Conservation (phyloP, 768 basidiomycete genomes). For the Boletales sp. region DNA sequence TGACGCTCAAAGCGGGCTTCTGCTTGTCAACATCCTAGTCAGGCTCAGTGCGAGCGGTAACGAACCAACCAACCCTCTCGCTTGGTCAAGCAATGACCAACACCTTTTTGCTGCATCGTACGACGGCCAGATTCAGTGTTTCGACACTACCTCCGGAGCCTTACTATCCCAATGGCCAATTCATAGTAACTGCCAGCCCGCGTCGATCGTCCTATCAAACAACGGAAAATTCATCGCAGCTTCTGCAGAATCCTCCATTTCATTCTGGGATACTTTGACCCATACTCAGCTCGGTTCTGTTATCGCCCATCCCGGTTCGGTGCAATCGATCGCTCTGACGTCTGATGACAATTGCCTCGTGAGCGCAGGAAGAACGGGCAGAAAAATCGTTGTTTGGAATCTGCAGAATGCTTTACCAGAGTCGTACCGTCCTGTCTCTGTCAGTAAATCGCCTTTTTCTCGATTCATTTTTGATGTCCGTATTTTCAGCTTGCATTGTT, state of each 20-base stretch:
- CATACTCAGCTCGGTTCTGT: conserved; percentile 6
- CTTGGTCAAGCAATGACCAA: conserved; percentile 15
- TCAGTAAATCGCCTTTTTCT: background rate
- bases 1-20: conserved; percentile 2
- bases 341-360: conserved; percentile 7
- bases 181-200: conserved; percentile 1
- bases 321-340: conserved; percentile 12
- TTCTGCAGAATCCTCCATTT: conserved; percentile 6
- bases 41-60: conserved; percentile 12
- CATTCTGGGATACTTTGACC: conserved; percentile 13
- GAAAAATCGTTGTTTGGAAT: conserved; percentile 6
- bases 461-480: background rate
- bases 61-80: conserved; percentile 12
- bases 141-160: conserved; percentile 10
- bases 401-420: conserved; percentile 7
- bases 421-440: background rate
- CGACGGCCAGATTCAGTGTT: conserved; percentile 7
- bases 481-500: conserved; percentile 4
- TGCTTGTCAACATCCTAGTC: conserved; percentile 8
- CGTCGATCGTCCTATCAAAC: conserved; percentile 9
- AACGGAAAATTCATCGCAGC: conserved; percentile 11
- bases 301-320: conserved; percentile 2
- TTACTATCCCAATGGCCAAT: conserved; percentile 12
- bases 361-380: conserved; percentile 7
- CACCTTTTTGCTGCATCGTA: conserved; percentile 9